Conservation (phyloP, 2,329 filamentous ascomycete species). For the Alternaria dauci region DNA sequence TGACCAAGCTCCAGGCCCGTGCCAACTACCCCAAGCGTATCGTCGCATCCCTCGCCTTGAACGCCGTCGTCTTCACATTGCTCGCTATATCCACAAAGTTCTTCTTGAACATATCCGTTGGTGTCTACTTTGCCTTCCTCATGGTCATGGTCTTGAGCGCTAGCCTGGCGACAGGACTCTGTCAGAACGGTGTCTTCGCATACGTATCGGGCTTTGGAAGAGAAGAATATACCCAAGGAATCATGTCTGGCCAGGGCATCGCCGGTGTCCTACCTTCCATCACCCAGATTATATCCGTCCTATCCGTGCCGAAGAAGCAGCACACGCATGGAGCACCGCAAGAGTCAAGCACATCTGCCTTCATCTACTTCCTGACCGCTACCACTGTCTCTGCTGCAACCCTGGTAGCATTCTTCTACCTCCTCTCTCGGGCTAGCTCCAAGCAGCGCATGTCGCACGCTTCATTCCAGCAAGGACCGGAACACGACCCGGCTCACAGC, state of each 20-base stretch:
- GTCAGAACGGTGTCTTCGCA: slow-evolving; percentile 94
- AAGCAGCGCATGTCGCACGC: slow-evolving; percentile 34
- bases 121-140: slow-evolving; percentile 79
- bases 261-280: slow-evolving; percentile 89
- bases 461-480: slow-evolving; percentile 32
- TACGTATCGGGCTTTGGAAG: slow-evolving; percentile 87
- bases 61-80: slow-evolving; percentile 77
- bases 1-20: slow-evolving; percentile 80
- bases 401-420: slow-evolving; percentile 76
- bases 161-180: slow-evolving; percentile 80
- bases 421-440: slow-evolving; percentile 65
- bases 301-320: slow-evolving; percentile 66
- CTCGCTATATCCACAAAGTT: slow-evolving; percentile 80
- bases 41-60: slow-evolving; percentile 76
- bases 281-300: slow-evolving; percentile 84
- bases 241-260: slow-evolving; percentile 94
- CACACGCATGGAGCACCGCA: slow-evolving; percentile 45
- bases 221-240: slow-evolving; percentile 90
- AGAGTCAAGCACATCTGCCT: slow-evolving; percentile 73
- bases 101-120: slow-evolving; percentile 69
- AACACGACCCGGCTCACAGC: slow-evolving; percentile 24
- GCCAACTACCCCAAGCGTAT: slow-evolving; percentile 92
- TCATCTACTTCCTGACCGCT: slow-evolving; percentile 90
- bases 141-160: slow-evolving; percentile 82
- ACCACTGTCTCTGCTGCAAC: slow-evolving; percentile 76